These are phyloP conservation scores for Aurinia saxatilis DNA, from an alignment of 345 rosid species.

Conservation along the genomic window DNA sequence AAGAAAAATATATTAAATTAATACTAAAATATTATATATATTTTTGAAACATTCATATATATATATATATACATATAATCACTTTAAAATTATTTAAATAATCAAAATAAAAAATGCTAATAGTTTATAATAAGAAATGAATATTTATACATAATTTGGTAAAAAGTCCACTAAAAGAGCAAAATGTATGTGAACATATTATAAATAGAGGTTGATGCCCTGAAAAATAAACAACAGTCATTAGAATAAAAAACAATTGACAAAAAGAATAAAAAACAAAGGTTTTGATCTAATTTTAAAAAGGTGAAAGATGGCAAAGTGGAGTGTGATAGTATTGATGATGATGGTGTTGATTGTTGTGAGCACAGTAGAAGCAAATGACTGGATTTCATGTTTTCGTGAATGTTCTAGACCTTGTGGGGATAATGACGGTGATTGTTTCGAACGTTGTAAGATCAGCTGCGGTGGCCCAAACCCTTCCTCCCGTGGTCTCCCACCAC, in stretches of 20 bases:
- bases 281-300: not conserved
- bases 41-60: too few species aligned
- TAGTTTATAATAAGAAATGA: too few species aligned
- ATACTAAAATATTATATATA: too few species aligned
- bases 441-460: constrained; percentile 3
- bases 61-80: too few species aligned
- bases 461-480: constrained; percentile 27
- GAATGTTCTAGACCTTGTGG: not conserved
- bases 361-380: not conserved
- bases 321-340: constrained; percentile 5
- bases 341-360: not conserved
- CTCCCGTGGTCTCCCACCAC: not conserved
- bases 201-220: constrained; percentile 11
- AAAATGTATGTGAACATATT: not conserved
- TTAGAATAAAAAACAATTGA: not conserved
- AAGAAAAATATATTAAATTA: too few species aligned
- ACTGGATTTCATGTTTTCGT: not conserved
- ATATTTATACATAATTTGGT: too few species aligned
- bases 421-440: not conserved
- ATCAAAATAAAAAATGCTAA: too few species aligned
- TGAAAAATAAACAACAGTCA: not conserved
- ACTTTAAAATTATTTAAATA: too few species aligned
- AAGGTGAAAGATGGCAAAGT: constrained; percentile 9
- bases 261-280: not conserved
- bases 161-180: not conserved